Evolutionary conservation across 495 filamentous ascomycete species (phyloP).

Genomic region (Chaetomium cochliodes): DNA sequence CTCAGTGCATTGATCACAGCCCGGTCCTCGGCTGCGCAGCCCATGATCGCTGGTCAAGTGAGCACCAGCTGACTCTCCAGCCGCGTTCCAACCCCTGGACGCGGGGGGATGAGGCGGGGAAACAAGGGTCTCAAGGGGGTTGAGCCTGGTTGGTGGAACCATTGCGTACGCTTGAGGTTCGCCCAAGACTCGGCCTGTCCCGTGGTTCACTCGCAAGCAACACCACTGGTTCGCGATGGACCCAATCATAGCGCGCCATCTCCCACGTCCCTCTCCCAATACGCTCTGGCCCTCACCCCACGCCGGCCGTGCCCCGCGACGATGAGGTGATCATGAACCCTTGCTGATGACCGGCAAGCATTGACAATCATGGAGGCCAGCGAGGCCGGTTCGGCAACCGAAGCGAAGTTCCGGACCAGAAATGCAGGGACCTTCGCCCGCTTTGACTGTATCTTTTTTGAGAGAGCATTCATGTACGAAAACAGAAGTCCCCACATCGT

Average conservation of each 20-base stretch:
- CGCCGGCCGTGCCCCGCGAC: not conserved
- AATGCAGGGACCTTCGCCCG: conserved; percentile 7
- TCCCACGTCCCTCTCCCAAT: not conserved
- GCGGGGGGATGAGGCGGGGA: conserved; percentile 11
- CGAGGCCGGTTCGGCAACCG: not conserved
- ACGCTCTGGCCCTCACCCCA: not conserved
- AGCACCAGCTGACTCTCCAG: conserved; percentile 16
- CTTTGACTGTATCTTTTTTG: not conserved
- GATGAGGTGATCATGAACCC: not conserved
- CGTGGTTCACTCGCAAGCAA: not conserved
- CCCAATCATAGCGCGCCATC: not conserved
- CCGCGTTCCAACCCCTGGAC: not conserved
- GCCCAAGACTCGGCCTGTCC: not conserved
- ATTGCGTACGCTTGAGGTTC: conserved; percentile 3
- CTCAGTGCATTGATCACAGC: conserved; percentile 1
- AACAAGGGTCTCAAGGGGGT: conserved; percentile 9
- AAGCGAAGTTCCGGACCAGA: conserved; percentile 1
- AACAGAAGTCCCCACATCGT: not conserved
- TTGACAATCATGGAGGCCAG: not conserved
- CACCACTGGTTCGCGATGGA: not conserved
- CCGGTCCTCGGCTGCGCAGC: not conserved
- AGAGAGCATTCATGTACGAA: not conserved
- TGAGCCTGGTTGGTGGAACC: conserved; percentile 6
- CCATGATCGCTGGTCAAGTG: not conserved
- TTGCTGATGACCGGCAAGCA: not conserved